Percentiles rank a stretch among this genome's conserved stretches.
Evolutionary conservation across 73 alveolate genomes (phyloP).

Genomic region (Paramecium biaurelia): DNA sequence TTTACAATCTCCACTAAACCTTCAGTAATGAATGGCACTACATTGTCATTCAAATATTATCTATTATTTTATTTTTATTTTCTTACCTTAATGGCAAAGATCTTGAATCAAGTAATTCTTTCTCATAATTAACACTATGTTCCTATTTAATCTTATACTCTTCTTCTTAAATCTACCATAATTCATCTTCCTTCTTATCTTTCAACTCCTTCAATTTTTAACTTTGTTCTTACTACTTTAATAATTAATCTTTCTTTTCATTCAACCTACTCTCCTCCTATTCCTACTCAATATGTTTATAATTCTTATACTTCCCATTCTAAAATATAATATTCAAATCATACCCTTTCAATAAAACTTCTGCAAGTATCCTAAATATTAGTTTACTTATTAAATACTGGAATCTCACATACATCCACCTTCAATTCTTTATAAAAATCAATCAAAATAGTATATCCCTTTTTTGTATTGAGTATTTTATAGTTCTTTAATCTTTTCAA

Average conservation of each 20-base stretch:
- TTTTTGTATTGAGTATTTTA: neutral
- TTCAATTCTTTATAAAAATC: conserved; percentile 53
- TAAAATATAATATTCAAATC: neutral
- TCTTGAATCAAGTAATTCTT: conserved; percentile 50
- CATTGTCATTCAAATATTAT: conserved; percentile 48
- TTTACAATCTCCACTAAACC: conserved; percentile 37
- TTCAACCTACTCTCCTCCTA: neutral
- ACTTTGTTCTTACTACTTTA: neutral
- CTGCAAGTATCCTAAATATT: conserved; percentile 21
- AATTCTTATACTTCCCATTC: conserved; percentile 60
- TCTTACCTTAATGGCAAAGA: conserved; percentile 55
- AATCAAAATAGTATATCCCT: conserved; percentile 47
- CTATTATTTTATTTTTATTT: neutral
- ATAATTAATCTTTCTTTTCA: neutral
- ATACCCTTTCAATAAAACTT: conserved; percentile 62
- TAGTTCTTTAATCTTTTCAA: conserved; percentile 31
- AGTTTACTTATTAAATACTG: conserved; percentile 3
- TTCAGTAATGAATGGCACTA: conserved; percentile 45
- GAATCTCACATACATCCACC: neutral
- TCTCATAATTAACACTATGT: conserved; percentile 54
- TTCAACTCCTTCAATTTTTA: conserved; percentile 29
- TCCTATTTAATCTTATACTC: conserved; percentile 53
- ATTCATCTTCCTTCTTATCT: conserved; percentile 53
- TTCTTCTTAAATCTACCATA: conserved; percentile 51
- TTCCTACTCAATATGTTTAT: conserved; percentile 2